These are phyloP conservation scores for Ophiostoma tasmaniense DNA, from an alignment of 2,329 filamentous ascomycete species.

Conservation along the genomic window DNA sequence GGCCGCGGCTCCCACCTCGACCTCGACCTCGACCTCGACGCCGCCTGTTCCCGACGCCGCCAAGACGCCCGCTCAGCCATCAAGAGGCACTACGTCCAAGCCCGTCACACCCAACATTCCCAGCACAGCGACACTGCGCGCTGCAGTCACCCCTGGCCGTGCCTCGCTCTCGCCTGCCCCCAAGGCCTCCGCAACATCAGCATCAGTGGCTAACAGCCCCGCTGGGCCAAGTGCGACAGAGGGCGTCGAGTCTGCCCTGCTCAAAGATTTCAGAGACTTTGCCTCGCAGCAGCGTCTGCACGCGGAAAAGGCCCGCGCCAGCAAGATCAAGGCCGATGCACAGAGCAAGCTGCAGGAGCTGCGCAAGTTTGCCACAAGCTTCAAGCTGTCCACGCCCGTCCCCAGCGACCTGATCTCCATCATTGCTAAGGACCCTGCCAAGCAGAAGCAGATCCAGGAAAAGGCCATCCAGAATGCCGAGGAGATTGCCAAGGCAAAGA, in stretches of 20 bases:
- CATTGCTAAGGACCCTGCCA: conserved; percentile 89
- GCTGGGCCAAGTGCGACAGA: conserved; percentile 45
- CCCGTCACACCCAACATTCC: conserved; percentile 6
- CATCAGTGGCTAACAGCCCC: conserved; percentile 23
- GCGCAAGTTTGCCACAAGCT: conserved; percentile 87
- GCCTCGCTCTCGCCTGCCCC: conserved; percentile 33
- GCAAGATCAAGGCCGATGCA: conserved; percentile 64
- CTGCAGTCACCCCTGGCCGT: conserved; percentile 34
- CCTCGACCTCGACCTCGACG: not conserved
- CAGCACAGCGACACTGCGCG: conserved; percentile 19
- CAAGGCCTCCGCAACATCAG: conserved; percentile 24
- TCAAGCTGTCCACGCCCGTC: conserved; percentile 90
- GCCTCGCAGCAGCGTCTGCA: conserved; percentile 48
- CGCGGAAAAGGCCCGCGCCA: conserved; percentile 47
- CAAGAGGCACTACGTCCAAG: not conserved
- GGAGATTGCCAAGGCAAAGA: conserved; percentile 43
- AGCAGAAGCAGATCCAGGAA: conserved; percentile 87
- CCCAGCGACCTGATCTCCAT: conserved; percentile 88
- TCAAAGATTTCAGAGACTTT: conserved; percentile 57
- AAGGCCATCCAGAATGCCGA: conserved; percentile 73
- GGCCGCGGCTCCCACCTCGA: not conserved
- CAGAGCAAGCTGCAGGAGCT: conserved; percentile 88
- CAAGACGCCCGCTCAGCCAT: conserved; percentile 1
- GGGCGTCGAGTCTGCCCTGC: conserved; percentile 54
- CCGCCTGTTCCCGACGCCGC: conserved; percentile 10